Base-by-base conservation (phyloP, 2,329 filamentous ascomycete genomes). In the Coniella lustricola region DNA sequence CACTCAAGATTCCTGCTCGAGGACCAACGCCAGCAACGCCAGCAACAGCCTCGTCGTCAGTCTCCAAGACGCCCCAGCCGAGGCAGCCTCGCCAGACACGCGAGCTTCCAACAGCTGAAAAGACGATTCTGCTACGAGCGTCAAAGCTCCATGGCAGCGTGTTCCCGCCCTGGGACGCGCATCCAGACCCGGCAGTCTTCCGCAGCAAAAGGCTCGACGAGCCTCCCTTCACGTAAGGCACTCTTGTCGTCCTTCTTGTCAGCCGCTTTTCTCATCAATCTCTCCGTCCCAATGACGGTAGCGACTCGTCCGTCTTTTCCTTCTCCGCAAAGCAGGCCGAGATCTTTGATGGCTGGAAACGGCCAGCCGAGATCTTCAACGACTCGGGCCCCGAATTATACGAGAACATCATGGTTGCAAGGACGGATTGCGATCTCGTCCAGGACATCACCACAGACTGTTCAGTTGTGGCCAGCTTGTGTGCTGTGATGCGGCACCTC, bases 391-490 rank as follows among this genome's bases (percentile, higher is more conserved):
- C 35, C 16, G 45, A 37, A 16, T 25, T 51, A 12, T 34, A 40
- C 14, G 54, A 54, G 25, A 46, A 41, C 36, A 52, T 50, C 34
- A 62, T 59, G 54, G 67, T 61, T 64, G 54, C 54, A 32, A 66
- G 68, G 7, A 67, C 73, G 8, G 74, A 77, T 13, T 81, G 87
- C 53, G 91, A 98, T 65, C 76, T 98, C 7, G 90, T 96, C 3
- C 93, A 98, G 66, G 93, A 98, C 65, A 82, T 95, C 51, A 90
- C 91, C 4, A 94, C 91, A 1, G 93, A 98, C 64, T 98, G 93
- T 62, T 97, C 93, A 1, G 91, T 98, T 3, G 91, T 98, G 22
- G 93, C 93, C 14, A 96, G 93, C 63, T 75, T 98, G 5, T 96
- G 90, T 62, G 90, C 90, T 21, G 84, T 81, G 20, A 82, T 85